Evolutionary conservation across 2,329 filamentous ascomycete genomes (phyloP), one percentile per base, ranked within the genome.

Genomic region (Penicillium sp.): DNA sequence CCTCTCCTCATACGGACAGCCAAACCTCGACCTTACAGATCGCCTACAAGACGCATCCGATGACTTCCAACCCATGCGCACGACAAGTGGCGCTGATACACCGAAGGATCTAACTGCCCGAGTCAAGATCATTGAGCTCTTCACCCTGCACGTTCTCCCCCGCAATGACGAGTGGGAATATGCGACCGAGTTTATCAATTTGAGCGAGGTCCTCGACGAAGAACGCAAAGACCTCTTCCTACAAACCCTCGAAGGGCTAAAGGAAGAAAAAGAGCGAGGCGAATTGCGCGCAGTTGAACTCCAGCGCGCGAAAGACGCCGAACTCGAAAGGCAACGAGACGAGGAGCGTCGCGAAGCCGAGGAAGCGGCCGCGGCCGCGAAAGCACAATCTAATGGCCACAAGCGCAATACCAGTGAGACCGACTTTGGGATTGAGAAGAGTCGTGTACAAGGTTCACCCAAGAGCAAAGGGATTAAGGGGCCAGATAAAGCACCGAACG

Each of bases 131-230:
- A 84, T 99, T 47, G 94, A 99, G 75, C 82, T 99, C 8, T 99
- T 97, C 73, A 95, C 92, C 1, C 82, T 99, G 4, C 94, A 99
- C 69, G 91, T 97, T 7, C 84, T 99, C n/a, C 86, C 93, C 5
- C 84, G 91, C 49, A 97, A 97, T 65, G 87, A 91, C 52, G 92
- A 97, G 75, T 99, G 94, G 94, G 91, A 96, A 55, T 97, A 97
- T 66, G 91, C 94, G 4, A 85, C 86, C 56, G 90, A 96, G 64
- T 97, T 97, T 72, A 95, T 97, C 67, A 86, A 82, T 66, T 85
- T 91, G 67, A 94, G 87, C 71, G 87, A 93, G 44, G 86, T 96
- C 24, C 82, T 99, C 1, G 93, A 97, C 71, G 93, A 97, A 49
- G 94, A 97, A 76, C 85, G 91, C 43, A 86, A 91, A 59, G 91